A percentile compares a stretch with the other conserved stretches of the same genome.
These are phyloP conservation scores for Neoboletus magnificus DNA, from an alignment of 768 basidiomycete genomes.

Conservation along the genomic window DNA sequence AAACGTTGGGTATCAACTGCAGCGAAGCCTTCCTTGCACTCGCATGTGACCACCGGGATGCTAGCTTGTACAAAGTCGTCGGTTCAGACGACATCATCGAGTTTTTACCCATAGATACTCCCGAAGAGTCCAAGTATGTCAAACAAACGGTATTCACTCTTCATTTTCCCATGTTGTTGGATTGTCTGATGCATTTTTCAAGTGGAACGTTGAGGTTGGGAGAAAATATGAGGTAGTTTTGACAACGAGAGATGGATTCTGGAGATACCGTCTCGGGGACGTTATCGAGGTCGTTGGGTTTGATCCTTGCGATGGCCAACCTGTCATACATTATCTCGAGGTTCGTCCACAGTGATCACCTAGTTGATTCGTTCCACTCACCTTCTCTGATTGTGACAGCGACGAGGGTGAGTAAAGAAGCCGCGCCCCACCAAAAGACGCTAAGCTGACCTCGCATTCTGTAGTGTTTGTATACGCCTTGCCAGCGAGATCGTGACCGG, in stretches of 20 bases:
- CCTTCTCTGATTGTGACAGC: background rate
- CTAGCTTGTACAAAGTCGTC: slow-evolving; percentile 21
- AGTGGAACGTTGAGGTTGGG: slow-evolving; percentile 22
- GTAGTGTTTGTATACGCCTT: slow-evolving; percentile 17
- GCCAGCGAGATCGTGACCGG: slow-evolving; percentile 24
- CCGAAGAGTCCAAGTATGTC: slow-evolving; percentile 21
- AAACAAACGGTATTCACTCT: slow-evolving; percentile 13
- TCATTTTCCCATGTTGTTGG: background rate
- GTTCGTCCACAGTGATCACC: slow-evolving; percentile 2
- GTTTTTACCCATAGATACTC: slow-evolving; percentile 15
- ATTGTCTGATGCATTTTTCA: background rate
- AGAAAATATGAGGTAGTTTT: slow-evolving; percentile 19
- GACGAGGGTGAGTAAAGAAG: slow-evolving; percentile 19
- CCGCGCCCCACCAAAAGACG: background rate
- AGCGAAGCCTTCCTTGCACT: slow-evolving; percentile 24
- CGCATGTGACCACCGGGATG: slow-evolving; percentile 22
- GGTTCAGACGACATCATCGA: slow-evolving; percentile 25
- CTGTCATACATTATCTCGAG: slow-evolving; percentile 23
- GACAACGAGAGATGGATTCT: slow-evolving; percentile 26
- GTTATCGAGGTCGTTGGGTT: slow-evolving; percentile 21
- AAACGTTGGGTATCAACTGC: slow-evolving; percentile 20
- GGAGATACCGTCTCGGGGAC: slow-evolving; percentile 23
- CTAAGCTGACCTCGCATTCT: background rate
- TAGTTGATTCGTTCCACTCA: background rate
- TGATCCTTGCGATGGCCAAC: slow-evolving; percentile 21